These are phyloP conservation scores for Epichloe aotearoae DNA, from an alignment of 2,329 filamentous ascomycete species.

Conservation along the genomic window DNA sequence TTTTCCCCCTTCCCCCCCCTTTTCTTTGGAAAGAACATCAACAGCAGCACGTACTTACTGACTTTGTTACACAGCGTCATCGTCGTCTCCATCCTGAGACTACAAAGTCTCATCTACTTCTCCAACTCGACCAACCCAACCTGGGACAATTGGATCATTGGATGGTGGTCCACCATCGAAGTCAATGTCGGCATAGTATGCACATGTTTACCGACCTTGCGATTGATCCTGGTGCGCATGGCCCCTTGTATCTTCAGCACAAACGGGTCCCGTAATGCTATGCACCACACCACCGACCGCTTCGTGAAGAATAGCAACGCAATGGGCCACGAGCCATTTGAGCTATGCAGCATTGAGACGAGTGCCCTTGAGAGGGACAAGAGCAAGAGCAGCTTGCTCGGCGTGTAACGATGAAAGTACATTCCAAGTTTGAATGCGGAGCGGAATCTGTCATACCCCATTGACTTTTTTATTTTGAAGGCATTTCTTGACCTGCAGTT, in stretches of 20 bases:
- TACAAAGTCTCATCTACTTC: constrained; percentile 5
- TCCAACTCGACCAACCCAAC: constrained; percentile 5
- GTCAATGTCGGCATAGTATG: constrained; percentile 5
- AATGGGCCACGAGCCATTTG: no score
- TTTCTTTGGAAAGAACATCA: no score
- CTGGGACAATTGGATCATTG: constrained; percentile 3
- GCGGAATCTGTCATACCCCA: no score
- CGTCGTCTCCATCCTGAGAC: constrained; percentile 2
- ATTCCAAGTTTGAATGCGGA: no score
- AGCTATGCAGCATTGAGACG: no score
- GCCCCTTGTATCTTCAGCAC: constrained; percentile 2
- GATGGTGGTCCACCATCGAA: constrained; percentile 6
- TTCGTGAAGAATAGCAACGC: background rate
- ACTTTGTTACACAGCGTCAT: constrained; percentile 3
- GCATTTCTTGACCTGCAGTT: no score
- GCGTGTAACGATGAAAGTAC: no score
- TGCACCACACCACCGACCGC: background rate
- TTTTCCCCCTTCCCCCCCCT: no score
- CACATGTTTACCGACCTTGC: constrained; percentile 4
- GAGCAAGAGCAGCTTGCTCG: no score
- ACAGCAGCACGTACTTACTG: background rate
- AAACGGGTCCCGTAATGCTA: background rate
- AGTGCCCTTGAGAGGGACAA: no score
- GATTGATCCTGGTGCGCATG: constrained; percentile 3
- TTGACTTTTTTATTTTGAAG: no score